phyloP scores from a whole-genome alignment of 1,139 yeast genomes.

The Hansenula sp. region DNA sequence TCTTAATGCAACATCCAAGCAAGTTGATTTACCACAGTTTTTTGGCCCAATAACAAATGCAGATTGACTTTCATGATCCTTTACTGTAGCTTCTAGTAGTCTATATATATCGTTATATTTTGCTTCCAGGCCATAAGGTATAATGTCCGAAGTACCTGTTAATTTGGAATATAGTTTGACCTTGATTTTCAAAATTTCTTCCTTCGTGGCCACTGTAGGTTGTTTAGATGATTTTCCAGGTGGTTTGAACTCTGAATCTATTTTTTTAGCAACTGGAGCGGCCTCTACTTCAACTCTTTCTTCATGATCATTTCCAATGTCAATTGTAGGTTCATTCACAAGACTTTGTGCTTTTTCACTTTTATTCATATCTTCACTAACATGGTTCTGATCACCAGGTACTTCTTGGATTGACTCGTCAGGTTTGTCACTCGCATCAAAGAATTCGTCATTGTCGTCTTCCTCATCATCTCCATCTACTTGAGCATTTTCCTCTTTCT shows the following conservation, averaged over 20 bases:
- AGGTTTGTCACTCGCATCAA: not conserved
- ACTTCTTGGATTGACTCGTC: too few relatives aligned
- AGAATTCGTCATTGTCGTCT: not conserved
- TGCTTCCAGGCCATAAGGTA: constrained; percentile 27
- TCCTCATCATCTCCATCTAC: not conserved
- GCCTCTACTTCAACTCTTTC: too few relatives aligned
- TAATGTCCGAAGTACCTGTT: constrained; percentile 13
- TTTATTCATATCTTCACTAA: too few relatives aligned
- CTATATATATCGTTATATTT: constrained; percentile 46
- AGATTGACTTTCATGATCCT: constrained; percentile 76
- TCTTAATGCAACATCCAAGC: constrained; percentile 54
- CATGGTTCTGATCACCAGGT: too few relatives aligned
- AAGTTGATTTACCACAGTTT: constrained; percentile 68
- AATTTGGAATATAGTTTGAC: constrained; percentile 20
- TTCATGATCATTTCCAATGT: too few relatives aligned
- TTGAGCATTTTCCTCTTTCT: not conserved
- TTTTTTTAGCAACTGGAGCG: too few relatives aligned
- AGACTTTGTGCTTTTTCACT: too few relatives aligned
- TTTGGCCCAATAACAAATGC: constrained; percentile 77
- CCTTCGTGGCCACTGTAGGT: not conserved
- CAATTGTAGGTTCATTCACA: too few relatives aligned
- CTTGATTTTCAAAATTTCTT: constrained; percentile 3
- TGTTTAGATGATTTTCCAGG: too few relatives aligned
- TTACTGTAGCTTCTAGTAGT: constrained; percentile 61
- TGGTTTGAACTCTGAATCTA: too few relatives aligned